phyloP scores from a whole-genome alignment of 306 rosid genomes.

The Sophora flavescens region DNA sequence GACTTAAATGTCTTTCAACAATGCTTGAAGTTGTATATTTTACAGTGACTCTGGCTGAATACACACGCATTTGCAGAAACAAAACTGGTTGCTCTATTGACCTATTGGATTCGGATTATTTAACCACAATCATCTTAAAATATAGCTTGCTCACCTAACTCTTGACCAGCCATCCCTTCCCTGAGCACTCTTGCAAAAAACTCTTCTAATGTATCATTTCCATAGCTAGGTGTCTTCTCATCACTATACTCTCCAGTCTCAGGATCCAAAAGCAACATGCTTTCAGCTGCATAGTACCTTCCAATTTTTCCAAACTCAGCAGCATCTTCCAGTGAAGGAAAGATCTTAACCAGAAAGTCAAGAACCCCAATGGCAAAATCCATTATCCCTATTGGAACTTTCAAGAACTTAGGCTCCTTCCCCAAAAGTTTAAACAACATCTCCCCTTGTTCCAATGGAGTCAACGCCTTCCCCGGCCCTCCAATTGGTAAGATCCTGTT shows the following conservation, averaged over 20 bases:
- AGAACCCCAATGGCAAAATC: constrained; percentile 85
- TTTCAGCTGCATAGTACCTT: constrained; percentile 97
- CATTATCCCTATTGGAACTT: constrained; percentile 93
- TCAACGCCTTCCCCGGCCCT: constrained; percentile 89
- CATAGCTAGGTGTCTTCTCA: constrained; percentile 93
- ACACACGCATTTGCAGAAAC: constrained; percentile 45
- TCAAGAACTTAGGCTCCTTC: constrained; percentile 85
- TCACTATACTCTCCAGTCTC: constrained; percentile 90
- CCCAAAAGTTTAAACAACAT: constrained; percentile 80
- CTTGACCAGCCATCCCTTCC: constrained; percentile 99
- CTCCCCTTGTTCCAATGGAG: constrained; percentile 95
- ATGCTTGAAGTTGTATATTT: constrained; percentile 48
- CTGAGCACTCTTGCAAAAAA: constrained; percentile 82
- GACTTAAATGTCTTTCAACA: constrained; percentile 42
- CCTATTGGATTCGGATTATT: constrained; percentile 29
- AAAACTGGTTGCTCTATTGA: constrained; percentile 56
- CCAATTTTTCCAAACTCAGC: constrained; percentile 96
- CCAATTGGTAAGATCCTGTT: constrained; percentile 85
- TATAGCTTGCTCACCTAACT: constrained; percentile 88
- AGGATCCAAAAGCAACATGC: constrained; percentile 88
- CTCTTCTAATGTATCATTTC: constrained; percentile 88
- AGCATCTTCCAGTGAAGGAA: constrained; percentile 90
- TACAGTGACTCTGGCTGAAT: constrained; percentile 45
- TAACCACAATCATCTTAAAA: constrained; percentile 47
- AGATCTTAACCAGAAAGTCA: constrained; percentile 74